A percentile compares a stretch with the other conserved stretches of the same genome.
phyloP scores from a whole-genome alignment of 2,329 filamentous ascomycete genomes.

The Dendrostoma leiphaemia region DNA sequence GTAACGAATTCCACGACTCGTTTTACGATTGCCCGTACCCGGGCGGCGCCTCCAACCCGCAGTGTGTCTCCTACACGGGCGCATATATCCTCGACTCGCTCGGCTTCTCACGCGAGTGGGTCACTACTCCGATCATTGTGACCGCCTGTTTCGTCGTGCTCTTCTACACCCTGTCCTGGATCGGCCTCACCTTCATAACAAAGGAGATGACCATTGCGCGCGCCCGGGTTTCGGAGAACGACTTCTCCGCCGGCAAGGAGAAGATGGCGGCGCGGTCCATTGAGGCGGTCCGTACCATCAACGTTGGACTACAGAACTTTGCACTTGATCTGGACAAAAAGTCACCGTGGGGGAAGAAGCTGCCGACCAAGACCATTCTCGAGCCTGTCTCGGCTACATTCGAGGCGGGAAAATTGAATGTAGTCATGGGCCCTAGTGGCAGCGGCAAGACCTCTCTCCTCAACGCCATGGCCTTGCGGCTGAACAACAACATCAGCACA shows the following conservation, averaged over 20 bases:
- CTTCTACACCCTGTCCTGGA: constrained; percentile 59
- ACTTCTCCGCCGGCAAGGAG: constrained; percentile 69
- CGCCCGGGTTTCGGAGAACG: constrained; percentile 55
- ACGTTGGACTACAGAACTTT: constrained; percentile 64
- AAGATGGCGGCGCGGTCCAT: constrained; percentile 58
- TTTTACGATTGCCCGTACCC: constrained; percentile 72
- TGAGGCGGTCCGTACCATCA: constrained; percentile 56
- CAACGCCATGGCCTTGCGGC: constrained; percentile 68
- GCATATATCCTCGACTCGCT: constrained; percentile 67
- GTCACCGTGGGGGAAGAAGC: constrained; percentile 46
- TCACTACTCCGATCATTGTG: constrained; percentile 63
- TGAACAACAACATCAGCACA: constrained; percentile 61
- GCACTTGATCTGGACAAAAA: constrained; percentile 64
- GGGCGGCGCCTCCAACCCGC: constrained; percentile 60
- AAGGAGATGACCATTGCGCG: constrained; percentile 70
- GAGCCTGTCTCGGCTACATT: constrained; percentile 67
- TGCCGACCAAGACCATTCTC: constrained; percentile 59
- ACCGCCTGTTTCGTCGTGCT: constrained; percentile 60
- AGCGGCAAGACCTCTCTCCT: constrained; percentile 74
- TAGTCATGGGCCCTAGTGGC: constrained; percentile 79
- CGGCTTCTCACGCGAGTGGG: constrained; percentile 66
- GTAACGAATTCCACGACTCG: constrained; percentile 69
- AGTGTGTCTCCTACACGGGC: constrained; percentile 68
- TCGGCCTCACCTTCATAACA: constrained; percentile 62
- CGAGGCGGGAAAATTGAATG: constrained; percentile 65